phyloP scores from a whole-genome alignment of 768 basidiomycete genomes.

The Xanthoconium purpureum region DNA sequence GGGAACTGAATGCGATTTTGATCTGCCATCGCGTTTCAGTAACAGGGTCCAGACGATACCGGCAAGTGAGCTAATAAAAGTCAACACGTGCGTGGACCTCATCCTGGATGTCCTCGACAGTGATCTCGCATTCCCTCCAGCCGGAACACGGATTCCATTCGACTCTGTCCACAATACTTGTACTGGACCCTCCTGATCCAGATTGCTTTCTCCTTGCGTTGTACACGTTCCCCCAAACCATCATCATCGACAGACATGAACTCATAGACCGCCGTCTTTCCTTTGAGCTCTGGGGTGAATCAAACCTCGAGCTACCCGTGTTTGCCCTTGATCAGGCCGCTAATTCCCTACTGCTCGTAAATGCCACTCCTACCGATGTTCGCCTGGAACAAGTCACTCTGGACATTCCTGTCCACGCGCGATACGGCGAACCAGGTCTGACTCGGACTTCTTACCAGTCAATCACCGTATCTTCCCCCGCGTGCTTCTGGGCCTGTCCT shows the following conservation, averaged over 20 bases:
- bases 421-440: slow-evolving; percentile 36
- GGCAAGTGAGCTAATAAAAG: too few species aligned
- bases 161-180: slow-evolving; percentile 25
- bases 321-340: slow-evolving; percentile 30
- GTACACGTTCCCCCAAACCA: slow-evolving; percentile 35
- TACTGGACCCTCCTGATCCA: slow-evolving; percentile 6
- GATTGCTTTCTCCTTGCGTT: slow-evolving; percentile 33
- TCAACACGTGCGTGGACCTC: background rate
- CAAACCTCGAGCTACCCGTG: slow-evolving; percentile 44
- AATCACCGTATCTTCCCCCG: slow-evolving; percentile 26
- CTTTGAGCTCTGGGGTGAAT: slow-evolving; percentile 36
- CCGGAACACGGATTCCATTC: slow-evolving; percentile 31
- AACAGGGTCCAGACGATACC: background rate
- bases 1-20: slow-evolving; percentile 11
- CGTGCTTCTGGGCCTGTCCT: slow-evolving; percentile 34
- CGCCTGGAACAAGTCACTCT: slow-evolving; percentile 15
- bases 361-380: slow-evolving; percentile 15
- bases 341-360: slow-evolving; percentile 33
- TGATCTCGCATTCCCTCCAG: slow-evolving; percentile 18
- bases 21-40: slow-evolving; percentile 12
- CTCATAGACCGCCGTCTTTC: slow-evolving; percentile 32
- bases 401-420: slow-evolving; percentile 43
- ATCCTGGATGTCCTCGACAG: slow-evolving; percentile 16
- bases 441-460: slow-evolving; percentile 12
- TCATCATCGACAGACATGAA: slow-evolving; percentile 47